phyloP scores from a whole-genome alignment of 2,329 filamentous ascomycete species.

The Monilinia polystroma region DNA sequence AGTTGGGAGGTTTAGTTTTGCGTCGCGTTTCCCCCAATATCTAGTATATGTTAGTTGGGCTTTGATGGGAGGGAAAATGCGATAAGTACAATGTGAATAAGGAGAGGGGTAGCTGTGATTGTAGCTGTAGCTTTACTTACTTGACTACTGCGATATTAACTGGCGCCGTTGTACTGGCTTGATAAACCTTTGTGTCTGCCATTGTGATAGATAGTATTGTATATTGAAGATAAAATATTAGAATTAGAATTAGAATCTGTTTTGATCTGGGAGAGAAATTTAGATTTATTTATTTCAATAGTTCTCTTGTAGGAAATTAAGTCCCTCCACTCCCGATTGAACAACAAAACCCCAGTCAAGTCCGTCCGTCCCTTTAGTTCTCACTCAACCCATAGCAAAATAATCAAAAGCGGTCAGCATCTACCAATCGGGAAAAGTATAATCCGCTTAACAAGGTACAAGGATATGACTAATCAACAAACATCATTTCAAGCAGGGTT shows the following conservation, averaged over 20 bases:
- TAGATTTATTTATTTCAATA: neutral
- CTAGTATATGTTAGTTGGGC: slow-evolving; percentile 41
- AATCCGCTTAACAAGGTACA: slow-evolving; percentile 1
- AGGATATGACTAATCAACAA: neutral
- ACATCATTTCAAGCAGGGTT: neutral
- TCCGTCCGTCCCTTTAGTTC: too few species aligned
- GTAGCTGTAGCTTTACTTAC: neutral
- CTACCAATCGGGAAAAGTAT: slow-evolving; percentile 1
- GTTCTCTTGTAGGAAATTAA: neutral
- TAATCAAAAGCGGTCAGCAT: slow-evolving; percentile 6
- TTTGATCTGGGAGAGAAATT: neutral
- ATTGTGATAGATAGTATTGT: slow-evolving; percentile 32
- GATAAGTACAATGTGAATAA: slow-evolving; percentile 23
- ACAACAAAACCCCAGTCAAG: slow-evolving; percentile 7
- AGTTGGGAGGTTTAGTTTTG: slow-evolving; percentile 91
- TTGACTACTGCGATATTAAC: slow-evolving; percentile 72
- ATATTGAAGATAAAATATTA: neutral
- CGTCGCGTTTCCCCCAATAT: slow-evolving; percentile 97
- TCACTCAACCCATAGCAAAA: neutral
- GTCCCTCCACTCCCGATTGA: neutral
- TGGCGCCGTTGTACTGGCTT: slow-evolving; percentile 91
- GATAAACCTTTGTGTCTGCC: slow-evolving; percentile 60
- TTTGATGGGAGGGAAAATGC: slow-evolving; percentile 10
- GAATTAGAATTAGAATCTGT: neutral
- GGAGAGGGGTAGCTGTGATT: slow-evolving; percentile 25